A percentile compares a stretch with the other conserved stretches of the same genome.
Evolutionary conservation across 768 basidiomycete species (phyloP).

Genomic region (Phylloporus sp.): DNA sequence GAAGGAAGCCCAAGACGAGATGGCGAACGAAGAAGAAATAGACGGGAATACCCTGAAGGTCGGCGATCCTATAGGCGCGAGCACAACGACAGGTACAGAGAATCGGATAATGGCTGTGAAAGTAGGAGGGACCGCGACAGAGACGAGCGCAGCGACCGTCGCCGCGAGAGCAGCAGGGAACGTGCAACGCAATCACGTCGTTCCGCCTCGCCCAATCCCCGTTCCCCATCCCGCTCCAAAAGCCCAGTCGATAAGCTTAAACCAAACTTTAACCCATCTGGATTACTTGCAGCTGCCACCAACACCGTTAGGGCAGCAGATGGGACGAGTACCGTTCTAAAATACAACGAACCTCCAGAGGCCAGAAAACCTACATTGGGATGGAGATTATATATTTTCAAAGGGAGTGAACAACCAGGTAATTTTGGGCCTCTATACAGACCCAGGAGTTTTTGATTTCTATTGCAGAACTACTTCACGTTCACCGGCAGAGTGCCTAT

Average conservation of each 20-base stretch:
- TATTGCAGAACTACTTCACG: conserved; percentile 77
- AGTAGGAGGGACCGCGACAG: conserved; percentile 20
- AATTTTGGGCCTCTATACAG: conserved; percentile 27
- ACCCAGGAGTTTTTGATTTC: not conserved
- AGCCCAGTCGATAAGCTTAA: conserved; percentile 60
- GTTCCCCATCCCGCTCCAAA: conserved; percentile 40
- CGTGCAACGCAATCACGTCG: conserved; percentile 39
- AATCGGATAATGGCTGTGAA: conserved; percentile 10
- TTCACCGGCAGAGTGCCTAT: conserved; percentile 92
- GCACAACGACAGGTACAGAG: conserved; percentile 17
- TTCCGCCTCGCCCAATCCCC: conserved; percentile 56
- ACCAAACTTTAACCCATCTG: conserved; percentile 87
- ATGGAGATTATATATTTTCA: conserved; percentile 98
- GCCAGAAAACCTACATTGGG: conserved; percentile 85
- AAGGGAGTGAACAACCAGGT: conserved; percentile 91
- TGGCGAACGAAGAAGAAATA: conserved; percentile 19
- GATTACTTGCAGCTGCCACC: conserved; percentile 92
- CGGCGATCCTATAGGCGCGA: conserved; percentile 19
- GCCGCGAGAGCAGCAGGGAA: conserved; percentile 25
- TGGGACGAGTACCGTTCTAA: conserved; percentile 80
- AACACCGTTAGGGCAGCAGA: conserved; percentile 79
- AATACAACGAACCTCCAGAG: conserved; percentile 99
- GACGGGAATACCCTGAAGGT: conserved; percentile 14
- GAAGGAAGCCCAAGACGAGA: conserved; percentile 17
- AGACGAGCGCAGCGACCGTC: conserved; percentile 35